Evolutionary conservation across 495 filamentous ascomycete species (phyloP).

Genomic region (Neurospora sp.): DNA sequence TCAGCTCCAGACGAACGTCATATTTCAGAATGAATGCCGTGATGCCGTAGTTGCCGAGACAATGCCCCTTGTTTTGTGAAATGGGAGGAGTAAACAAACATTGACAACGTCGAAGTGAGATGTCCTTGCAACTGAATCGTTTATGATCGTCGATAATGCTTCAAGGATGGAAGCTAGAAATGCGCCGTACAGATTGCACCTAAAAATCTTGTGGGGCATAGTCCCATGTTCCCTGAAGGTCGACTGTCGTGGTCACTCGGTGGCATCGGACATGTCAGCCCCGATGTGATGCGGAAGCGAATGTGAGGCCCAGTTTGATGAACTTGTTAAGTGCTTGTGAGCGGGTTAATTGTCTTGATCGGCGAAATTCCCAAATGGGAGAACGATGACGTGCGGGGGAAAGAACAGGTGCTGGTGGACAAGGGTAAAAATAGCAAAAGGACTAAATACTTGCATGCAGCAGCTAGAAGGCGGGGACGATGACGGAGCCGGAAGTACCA

Average conservation of each 20-base stretch:
- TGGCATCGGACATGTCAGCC: constrained; percentile 7
- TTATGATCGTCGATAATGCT: background rate
- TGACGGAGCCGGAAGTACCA: background rate
- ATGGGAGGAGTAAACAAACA: background rate
- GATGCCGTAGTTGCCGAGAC: background rate
- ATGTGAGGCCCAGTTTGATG: background rate
- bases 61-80: background rate
- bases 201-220: background rate
- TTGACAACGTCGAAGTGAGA: background rate
- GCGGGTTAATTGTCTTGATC: background rate
- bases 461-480: background rate
- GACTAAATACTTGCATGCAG: constrained; percentile 1
- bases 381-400: background rate
- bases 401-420: background rate
- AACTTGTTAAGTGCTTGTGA: background rate
- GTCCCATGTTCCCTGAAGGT: background rate
- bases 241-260: constrained; percentile 1
- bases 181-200: background rate
- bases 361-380: background rate
- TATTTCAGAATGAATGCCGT: background rate
- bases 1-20: background rate
- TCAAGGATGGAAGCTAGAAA: background rate
- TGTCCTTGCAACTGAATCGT: background rate
- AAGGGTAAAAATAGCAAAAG: constrained; percentile 14
- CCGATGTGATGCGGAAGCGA: background rate